Conservation (phyloP, 2,329 filamentous ascomycete species). For the Thielaviopsis euricoi region DNA sequence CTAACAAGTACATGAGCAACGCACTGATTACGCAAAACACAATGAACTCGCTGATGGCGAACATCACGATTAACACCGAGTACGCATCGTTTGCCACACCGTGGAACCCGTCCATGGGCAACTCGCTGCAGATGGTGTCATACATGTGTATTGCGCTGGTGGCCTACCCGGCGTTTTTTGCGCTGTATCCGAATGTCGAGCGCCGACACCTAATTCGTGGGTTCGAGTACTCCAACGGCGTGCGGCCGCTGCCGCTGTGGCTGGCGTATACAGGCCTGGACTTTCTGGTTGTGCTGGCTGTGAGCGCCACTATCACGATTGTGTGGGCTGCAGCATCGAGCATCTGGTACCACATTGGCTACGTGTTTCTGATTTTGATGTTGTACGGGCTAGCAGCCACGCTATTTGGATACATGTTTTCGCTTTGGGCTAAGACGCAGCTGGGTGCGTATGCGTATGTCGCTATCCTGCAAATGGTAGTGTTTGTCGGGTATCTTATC, state of each 20-base stretch:
- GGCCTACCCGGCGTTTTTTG: conserved; percentile 72
- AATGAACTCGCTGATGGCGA: conserved; percentile 48
- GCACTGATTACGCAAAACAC: conserved; percentile 49
- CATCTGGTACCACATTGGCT: conserved; percentile 64
- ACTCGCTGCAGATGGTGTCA: conserved; percentile 61
- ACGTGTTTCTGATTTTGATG: conserved; percentile 65
- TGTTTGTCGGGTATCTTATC: conserved; percentile 57
- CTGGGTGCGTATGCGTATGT: conserved; percentile 73
- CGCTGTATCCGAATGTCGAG: conserved; percentile 77
- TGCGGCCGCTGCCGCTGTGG: conserved; percentile 70
- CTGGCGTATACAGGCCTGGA: conserved; percentile 69
- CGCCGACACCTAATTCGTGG: conserved; percentile 63
- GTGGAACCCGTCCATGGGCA: conserved; percentile 49
- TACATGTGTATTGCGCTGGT: conserved; percentile 69
- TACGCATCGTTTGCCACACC: conserved; percentile 64
- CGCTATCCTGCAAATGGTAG: conserved; percentile 56
- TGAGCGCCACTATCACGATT: conserved; percentile 33
- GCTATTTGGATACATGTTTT: conserved; percentile 64
- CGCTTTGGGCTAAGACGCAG: conserved; percentile 62
- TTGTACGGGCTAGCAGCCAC: conserved; percentile 68
- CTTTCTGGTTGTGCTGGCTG: conserved; percentile 51
- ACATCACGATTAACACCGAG: conserved; percentile 51
- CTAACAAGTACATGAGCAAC: conserved; percentile 39
- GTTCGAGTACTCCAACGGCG: conserved; percentile 83
- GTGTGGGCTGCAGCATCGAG: conserved; percentile 50